Evolutionary conservation across 2,329 filamentous ascomycete species (phyloP).

Genomic region (Exophiala oligosperma): DNA sequence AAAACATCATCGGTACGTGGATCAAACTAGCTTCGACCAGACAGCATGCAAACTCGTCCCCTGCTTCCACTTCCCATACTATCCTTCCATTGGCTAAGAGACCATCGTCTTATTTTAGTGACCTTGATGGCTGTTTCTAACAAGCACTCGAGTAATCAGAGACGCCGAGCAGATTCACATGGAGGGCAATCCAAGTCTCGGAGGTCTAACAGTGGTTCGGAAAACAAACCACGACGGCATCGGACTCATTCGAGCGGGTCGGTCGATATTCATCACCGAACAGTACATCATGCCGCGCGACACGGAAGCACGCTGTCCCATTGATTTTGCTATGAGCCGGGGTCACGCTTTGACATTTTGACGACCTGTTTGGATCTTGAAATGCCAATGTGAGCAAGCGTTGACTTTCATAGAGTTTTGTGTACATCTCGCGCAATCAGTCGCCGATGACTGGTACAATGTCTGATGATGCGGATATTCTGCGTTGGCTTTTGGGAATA

Average conservation of each 20-base stretch:
- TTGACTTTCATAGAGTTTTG: constrained; percentile 17
- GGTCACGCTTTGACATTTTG: background rate
- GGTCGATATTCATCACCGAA: constrained; percentile 17
- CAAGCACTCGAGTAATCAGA: constrained; percentile 47
- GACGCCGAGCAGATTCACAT: constrained; percentile 44
- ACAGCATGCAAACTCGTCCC: background rate
- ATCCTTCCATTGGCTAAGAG: constrained; percentile 44
- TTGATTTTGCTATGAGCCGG: background rate
- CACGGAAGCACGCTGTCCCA: constrained; percentile 12
- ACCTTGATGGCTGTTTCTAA: constrained; percentile 46
- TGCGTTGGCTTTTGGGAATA: constrained; percentile 20
- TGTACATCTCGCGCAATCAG: constrained; percentile 11
- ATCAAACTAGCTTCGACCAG: background rate
- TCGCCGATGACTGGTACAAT: constrained; percentile 2
- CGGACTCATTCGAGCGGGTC: constrained; percentile 23
- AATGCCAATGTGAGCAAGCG: constrained; percentile 10
- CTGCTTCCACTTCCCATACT: background rate
- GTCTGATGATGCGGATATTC: constrained; percentile 5
- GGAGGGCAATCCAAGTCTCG: constrained; percentile 24
- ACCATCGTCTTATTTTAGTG: constrained; percentile 37
- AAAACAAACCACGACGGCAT: constrained; percentile 18
- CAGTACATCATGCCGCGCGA: constrained; percentile 15
- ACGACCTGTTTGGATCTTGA: background rate
- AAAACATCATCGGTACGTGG: constrained; percentile 54
- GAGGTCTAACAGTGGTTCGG: constrained; percentile 23